Conservation (phyloP, 257 asterid species). For the Solanum dulcamara region DNA sequence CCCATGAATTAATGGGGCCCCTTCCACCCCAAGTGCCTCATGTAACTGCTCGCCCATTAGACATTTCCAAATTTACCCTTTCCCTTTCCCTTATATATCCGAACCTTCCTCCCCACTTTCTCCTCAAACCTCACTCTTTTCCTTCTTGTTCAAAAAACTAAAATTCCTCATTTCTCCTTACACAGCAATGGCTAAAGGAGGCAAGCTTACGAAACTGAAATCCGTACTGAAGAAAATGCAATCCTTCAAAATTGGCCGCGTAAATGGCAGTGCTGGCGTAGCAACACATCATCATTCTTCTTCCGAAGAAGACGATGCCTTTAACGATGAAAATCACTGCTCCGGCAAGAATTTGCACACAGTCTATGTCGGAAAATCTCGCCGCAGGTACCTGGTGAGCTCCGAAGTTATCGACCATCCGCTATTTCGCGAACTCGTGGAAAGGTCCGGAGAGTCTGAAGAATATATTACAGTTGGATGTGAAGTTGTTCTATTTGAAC, state of each 20-base stretch:
- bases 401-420: conserved; percentile 77
- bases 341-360: conserved; percentile 22
- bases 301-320: not conserved
- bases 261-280: conserved; percentile 22
- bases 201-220: conserved; percentile 75
- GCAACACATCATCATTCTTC: conserved; percentile 2
- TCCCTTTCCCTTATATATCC: not conserved
- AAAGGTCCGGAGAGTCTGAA: conserved; percentile 14
- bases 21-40: not conserved
- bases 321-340: not conserved
- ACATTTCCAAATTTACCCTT: conserved; percentile 5
- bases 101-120: conserved; percentile 10
- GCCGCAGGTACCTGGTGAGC: conserved; percentile 67
- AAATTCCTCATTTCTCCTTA: not conserved
- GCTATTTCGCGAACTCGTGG: conserved; percentile 72
- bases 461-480: conserved; percentile 51
- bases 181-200: conserved; percentile 63
- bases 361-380: conserved; percentile 85
- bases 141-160: conserved; percentile 4
- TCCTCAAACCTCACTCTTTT: not conserved
- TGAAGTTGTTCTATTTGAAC: conserved; percentile 89
- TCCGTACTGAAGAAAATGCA: conserved; percentile 90
- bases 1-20: not conserved
- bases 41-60: not conserved
- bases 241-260: conserved; percentile 74